Evolutionary conservation across 1,284 basidiomycete genomes (phyloP).

Genomic region (Rhodotorula glutinis): DNA sequence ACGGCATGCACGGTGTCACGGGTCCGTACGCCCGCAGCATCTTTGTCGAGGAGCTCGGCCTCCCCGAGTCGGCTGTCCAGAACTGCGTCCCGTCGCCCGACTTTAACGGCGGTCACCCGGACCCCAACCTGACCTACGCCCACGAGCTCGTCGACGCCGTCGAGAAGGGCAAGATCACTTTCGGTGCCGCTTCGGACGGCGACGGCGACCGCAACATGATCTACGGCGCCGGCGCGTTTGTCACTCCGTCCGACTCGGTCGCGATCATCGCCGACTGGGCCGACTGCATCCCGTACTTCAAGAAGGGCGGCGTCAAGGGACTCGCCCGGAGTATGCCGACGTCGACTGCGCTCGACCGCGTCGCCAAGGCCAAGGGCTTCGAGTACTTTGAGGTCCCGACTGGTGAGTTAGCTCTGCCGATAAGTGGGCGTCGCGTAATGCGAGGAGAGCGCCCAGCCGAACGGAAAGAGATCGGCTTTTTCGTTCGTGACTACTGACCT

Average conservation of each 20-base stretch:
- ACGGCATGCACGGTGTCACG: constrained; percentile 94
- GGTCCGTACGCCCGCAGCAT: constrained; percentile 92
- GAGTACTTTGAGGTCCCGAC: constrained; percentile 97
- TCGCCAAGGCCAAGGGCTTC: constrained; percentile 89
- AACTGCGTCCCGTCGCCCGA: constrained; percentile 88
- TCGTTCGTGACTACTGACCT: no score
- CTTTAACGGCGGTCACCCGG: constrained; percentile 96
- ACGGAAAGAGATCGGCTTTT: no score
- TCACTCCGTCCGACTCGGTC: constrained; percentile 94
- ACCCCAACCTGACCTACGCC: constrained; percentile 97
- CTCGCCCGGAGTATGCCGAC: constrained; percentile 97
- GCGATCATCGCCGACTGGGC: constrained; percentile 98
- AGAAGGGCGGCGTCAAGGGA: constrained; percentile 85
- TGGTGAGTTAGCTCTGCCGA: constrained; percentile 55
- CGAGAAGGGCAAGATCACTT: constrained; percentile 78
- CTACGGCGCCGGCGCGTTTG: constrained; percentile 89
- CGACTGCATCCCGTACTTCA: constrained; percentile 93
- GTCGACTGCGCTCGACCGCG: constrained; percentile 91
- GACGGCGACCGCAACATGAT: constrained; percentile 99
- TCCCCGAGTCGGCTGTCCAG: constrained; percentile 73
- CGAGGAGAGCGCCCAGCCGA: no score
- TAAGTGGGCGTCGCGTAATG: no score
- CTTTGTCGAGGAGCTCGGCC: constrained; percentile 77
- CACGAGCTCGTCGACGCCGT: constrained; percentile 90
- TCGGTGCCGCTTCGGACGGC: constrained; percentile 95